Percentiles rank a stretch among this genome's conserved stretches.
These are phyloP conservation scores for Russula earlei DNA, from an alignment of 768 basidiomycete species.

Conservation along the genomic window DNA sequence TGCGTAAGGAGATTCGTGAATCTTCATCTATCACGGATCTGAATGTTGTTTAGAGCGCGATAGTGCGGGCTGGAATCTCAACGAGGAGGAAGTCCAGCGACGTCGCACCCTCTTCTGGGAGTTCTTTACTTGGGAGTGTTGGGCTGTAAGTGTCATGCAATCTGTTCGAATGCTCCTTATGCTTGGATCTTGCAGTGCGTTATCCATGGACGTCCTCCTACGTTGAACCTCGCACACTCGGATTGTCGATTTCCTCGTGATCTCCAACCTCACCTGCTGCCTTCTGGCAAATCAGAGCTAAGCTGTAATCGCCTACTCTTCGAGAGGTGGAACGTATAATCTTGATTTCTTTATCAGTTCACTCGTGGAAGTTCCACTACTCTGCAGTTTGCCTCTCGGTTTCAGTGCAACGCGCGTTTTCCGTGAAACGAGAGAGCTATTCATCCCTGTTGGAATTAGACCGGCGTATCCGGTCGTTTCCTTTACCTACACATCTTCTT, in stretches of 20 bases:
- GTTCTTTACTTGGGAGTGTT: constrained; percentile 40
- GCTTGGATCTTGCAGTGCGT: constrained; percentile 29
- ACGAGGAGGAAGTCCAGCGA: constrained; percentile 36
- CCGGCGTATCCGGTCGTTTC: constrained; percentile 41
- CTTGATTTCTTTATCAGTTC: constrained; percentile 11
- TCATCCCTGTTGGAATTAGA: constrained; percentile 40
- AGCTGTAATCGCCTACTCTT: constrained; percentile 32
- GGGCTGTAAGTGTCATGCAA: constrained; percentile 22
- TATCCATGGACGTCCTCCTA: constrained; percentile 42
- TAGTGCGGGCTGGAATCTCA: constrained; percentile 39
- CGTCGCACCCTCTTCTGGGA: constrained; percentile 46
- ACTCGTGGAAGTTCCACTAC: constrained; percentile 38
- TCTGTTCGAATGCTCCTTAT: not conserved
- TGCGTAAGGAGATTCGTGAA: constrained; percentile 33
- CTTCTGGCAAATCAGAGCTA: constrained; percentile 30
- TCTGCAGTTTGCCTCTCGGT: constrained; percentile 36
- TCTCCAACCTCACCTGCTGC: constrained; percentile 26
- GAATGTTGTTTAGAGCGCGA: constrained; percentile 37
- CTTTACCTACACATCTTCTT: constrained; percentile 36
- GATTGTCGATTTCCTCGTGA: constrained; percentile 47
- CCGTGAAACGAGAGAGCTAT: constrained; percentile 32
- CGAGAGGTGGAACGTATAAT: not conserved
- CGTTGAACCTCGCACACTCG: constrained; percentile 37
- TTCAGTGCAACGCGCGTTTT: constrained; percentile 36
- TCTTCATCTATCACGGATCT: not conserved